These are phyloP conservation scores for Heterobasidion irregulare DNA, from an alignment of 1,284 basidiomycete species.

Conservation along the genomic window DNA sequence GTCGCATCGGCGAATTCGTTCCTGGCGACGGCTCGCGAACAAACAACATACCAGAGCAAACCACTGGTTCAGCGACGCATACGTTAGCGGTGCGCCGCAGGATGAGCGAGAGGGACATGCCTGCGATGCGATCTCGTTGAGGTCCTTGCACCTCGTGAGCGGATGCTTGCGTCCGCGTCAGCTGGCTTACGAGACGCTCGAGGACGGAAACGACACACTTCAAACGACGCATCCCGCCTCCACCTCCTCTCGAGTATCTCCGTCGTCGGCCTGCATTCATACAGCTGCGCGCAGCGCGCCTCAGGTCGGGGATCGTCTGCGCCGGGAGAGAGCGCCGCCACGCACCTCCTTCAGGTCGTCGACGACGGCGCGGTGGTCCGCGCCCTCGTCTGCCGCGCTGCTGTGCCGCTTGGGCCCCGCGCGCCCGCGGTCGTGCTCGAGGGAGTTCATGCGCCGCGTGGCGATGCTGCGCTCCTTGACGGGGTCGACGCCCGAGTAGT, in stretches of 20 bases:
- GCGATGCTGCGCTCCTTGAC: slow-evolving; percentile 7
- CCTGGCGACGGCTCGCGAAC: too few relatives aligned
- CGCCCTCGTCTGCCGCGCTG: slow-evolving; percentile 10
- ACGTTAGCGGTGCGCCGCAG: background rate
- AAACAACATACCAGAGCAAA: slow-evolving; percentile 43
- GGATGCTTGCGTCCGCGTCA: slow-evolving; percentile 36
- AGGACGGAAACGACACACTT: slow-evolving; percentile 26
- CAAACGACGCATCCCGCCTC: slow-evolving; percentile 49
- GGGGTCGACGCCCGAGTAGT: slow-evolving; percentile 37
- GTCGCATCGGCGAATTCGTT: too few relatives aligned
- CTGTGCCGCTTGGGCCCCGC: slow-evolving; percentile 4
- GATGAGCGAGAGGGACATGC: slow-evolving; percentile 20
- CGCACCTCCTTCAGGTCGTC: slow-evolving; percentile 42
- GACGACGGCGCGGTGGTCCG: slow-evolving; percentile 22
- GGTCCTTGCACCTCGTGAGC: slow-evolving; percentile 39
- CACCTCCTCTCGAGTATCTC: slow-evolving; percentile 55
- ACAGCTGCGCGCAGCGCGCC: slow-evolving; percentile 27
- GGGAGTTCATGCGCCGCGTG: slow-evolving; percentile 5
- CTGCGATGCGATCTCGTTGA: slow-evolving; percentile 45
- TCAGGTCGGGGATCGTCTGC: background rate
- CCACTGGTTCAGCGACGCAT: slow-evolving; percentile 30
- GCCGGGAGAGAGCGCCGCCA: too few relatives aligned
- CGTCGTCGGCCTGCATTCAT: slow-evolving; percentile 42
- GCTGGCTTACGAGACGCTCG: background rate
- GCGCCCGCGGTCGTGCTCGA: background rate